phyloP scores from a whole-genome alignment of 352 stramenopile genomes.

The Globisporangium sylvaticum region DNA sequence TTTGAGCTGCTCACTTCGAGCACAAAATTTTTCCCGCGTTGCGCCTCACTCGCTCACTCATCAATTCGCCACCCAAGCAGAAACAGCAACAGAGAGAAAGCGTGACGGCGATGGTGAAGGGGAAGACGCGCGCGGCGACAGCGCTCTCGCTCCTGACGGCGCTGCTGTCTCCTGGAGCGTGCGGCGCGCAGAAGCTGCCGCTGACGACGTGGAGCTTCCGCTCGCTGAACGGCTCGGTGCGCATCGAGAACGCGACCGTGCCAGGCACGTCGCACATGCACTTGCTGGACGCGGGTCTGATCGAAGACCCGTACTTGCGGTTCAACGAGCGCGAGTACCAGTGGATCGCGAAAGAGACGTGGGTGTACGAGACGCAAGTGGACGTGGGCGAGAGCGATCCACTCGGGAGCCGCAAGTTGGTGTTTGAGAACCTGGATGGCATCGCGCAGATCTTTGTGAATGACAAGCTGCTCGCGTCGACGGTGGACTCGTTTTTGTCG shows the following conservation, averaged over 20 bases:
- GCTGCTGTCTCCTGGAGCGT: conserved; percentile 1
- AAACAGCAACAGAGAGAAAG: not conserved
- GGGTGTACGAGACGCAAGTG: conserved; percentile 65
- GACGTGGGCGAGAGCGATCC: conserved; percentile 16
- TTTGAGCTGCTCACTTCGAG: not conserved
- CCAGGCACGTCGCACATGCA: conserved; percentile 75
- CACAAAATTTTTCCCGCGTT: not conserved
- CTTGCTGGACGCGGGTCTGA: conserved; percentile 51
- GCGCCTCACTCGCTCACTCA: conserved; percentile 1
- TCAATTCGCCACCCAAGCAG: not conserved
- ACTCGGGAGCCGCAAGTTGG: conserved; percentile 19
- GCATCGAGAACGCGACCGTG: conserved; percentile 40
- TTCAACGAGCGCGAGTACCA: conserved; percentile 68
- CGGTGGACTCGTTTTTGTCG: conserved; percentile 62
- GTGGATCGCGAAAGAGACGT: conserved; percentile 69
- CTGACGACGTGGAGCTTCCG: conserved; percentile 50
- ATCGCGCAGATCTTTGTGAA: conserved; percentile 69
- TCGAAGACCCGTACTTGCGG: conserved; percentile 61
- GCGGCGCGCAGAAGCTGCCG: conserved; percentile 19
- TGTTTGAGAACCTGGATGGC: conserved; percentile 72
- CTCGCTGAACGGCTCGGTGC: conserved; percentile 56
- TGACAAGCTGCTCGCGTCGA: conserved; percentile 37
- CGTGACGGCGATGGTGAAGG: not conserved
- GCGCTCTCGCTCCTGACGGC: not conserved
- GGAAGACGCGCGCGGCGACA: not conserved